phyloP scores from a whole-genome alignment of 495 filamentous ascomycete species.

The Daldinia concentrica region DNA sequence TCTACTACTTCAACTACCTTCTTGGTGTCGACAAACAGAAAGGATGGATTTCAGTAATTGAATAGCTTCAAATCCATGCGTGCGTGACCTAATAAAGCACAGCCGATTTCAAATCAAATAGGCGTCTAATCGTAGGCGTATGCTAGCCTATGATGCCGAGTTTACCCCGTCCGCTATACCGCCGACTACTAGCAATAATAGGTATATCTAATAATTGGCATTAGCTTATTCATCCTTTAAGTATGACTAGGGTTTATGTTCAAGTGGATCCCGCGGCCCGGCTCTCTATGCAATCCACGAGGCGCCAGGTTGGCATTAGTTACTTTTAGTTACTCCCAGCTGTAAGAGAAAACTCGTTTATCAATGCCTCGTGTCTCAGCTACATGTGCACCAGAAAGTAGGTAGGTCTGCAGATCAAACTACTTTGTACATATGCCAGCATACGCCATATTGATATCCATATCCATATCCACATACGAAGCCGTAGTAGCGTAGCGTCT shows the following conservation, averaged over 20 bases:
- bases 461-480: conserved; percentile 19
- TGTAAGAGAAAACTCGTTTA: conserved; percentile 17
- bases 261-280: conserved; percentile 22
- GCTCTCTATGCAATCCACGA: conserved; percentile 27
- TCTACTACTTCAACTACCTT: not conserved
- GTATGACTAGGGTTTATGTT: conserved; percentile 23
- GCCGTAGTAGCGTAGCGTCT: conserved; percentile 14
- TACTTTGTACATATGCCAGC: not conserved
- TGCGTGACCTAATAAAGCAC: not conserved
- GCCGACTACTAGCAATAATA: not conserved
- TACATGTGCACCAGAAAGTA: not conserved
- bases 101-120: conserved; percentile 1
- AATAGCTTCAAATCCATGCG: conserved; percentile 6
- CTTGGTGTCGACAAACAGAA: not conserved
- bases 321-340: conserved; percentile 7
- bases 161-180: conserved; percentile 30
- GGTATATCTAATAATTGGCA: conserved; percentile 10
- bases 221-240: conserved; percentile 33
- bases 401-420: not conserved
- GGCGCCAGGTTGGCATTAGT: not conserved
- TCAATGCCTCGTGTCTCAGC: conserved; percentile 28
- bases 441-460: no score
- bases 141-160: conserved; percentile 28
- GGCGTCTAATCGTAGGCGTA: not conserved
- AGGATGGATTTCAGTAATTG: not conserved